Evolutionary conservation across 148 eudicot species (phyloP), one percentile per base, ranked within the genome.

Genomic region (Polygonum maritimum): DNA sequence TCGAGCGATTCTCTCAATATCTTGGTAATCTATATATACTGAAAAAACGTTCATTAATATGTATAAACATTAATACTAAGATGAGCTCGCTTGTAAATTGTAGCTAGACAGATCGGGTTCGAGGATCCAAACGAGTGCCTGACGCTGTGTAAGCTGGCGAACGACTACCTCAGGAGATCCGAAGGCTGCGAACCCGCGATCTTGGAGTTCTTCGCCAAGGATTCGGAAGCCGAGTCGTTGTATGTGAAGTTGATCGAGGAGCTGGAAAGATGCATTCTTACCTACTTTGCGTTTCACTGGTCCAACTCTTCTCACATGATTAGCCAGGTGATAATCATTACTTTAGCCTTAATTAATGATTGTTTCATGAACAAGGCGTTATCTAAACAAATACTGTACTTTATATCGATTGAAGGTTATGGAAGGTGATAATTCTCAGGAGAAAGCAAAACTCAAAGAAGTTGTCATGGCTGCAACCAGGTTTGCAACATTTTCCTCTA

Each of bases 31-130:
- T n/a, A 39, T 44, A 44, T 44, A 44, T 44, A 26, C 31, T 26
- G 31, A 26, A 26, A 26, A 26, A 26, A 26, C 31, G 31, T 26
- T 26, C 31, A 26, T 26, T 26, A 26, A 26, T 26, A 26, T 26
- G 31, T 26, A 26, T 26, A 26, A 26, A 26, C 31, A 26, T 26
- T 26, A n/a, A n/a, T n/a, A 26, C 31, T 26, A 26, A 26, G 0
- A 47, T 45, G 18, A 8, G 47, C n/a, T 33, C 6, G 15, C n/a
- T 74, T 0, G 7, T 57, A 26, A 39, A 16, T 57, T 79, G 86
- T 82, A 93, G 98, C 92, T 3, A 88, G 97, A 84, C 98, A 94
- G 80, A 81, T 94, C 38, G 98, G 98, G 75, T 86, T 89, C 52
- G 83, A 81, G 7, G 93, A 94, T 79, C 86, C 81, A 51, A 85